phyloP scores from a whole-genome alignment of 2,329 filamentous ascomycete genomes.

The Pyrenochaeta sp. region DNA sequence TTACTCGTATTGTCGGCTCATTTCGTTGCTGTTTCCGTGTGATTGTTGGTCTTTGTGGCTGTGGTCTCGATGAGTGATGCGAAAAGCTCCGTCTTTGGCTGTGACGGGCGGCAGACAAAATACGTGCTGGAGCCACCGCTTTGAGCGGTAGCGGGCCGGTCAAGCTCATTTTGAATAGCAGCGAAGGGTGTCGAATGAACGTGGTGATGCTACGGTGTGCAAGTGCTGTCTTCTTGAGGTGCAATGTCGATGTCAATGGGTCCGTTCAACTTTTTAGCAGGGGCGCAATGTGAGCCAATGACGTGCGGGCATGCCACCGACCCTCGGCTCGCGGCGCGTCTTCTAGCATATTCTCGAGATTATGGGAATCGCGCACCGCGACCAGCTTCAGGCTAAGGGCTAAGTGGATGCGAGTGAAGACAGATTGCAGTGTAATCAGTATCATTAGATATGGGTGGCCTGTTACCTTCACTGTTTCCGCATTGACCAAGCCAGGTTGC shows the following conservation, averaged over 20 bases:
- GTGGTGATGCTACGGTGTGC: slow-evolving; percentile 17
- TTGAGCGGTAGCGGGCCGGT: slow-evolving; percentile 45
- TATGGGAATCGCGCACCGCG: neutral
- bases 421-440: neutral
- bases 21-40: slow-evolving; percentile 26
- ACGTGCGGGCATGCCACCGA: neutral
- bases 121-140: slow-evolving; percentile 41
- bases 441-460: neutral
- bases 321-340: slow-evolving; percentile 26
- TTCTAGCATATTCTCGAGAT: slow-evolving; percentile 36
- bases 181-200: slow-evolving; percentile 14
- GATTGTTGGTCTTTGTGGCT: slow-evolving; percentile 35
- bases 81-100: slow-evolving; percentile 44
- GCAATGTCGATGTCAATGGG: neutral
- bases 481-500: neutral
- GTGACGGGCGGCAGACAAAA: slow-evolving; percentile 39
- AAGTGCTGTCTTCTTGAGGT: neutral
- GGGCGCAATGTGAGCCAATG: neutral
- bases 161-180: slow-evolving; percentile 43
- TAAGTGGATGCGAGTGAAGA: neutral
- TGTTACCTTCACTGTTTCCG: neutral
- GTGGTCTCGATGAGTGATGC: slow-evolving; percentile 30
- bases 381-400: neutral
- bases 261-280: slow-evolving; percentile 21
- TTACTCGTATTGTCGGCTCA: slow-evolving; percentile 42